Evolutionary conservation across 768 basidiomycete genomes (phyloP), one percentile per base, ranked within the genome.

Genomic region (Suillus placidus): DNA sequence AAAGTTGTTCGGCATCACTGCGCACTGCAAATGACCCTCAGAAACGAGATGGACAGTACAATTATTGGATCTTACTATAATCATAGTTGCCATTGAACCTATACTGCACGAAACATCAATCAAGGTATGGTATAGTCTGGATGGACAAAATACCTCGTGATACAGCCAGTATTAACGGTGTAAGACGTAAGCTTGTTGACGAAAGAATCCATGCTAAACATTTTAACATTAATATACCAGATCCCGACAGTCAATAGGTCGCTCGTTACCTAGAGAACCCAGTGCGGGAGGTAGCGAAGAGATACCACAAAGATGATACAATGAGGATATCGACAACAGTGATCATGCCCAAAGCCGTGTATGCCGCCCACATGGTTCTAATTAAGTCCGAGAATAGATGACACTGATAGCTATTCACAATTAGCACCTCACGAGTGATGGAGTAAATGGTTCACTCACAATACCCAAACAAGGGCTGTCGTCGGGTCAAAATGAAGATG

Each of bases 1-100:
- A 20, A 47, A 61, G 23, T 45, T 61, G 40, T 42, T 26, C 7
- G 60, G 60, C 42, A 47, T 47, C 40, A n/a, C 23, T 47, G 60
- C 60, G 40, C 42, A 61, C 60, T 61, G 60, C 9, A 30, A 26
- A 20, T 20, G 9, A 30, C 10, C 5, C 18, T 37, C 60, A 61
- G 37, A 40, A 6, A 42, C 26, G 16, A 30, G 9, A 3, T 20
- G 8, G 8, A 43, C 9, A 30, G 16, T 23, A 8, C 10, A 9
- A 20, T 23, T 30, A 40, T 32, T 34, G 42, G n/a, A 30, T 14
- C 40, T 61, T 45, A 61, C 60, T 3, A 14, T 61, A 30, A 61
- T 47, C 9, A 61, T 18, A 40, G 18, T 45, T 32, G n/a, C 45
- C 35, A 61, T 3, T 20, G 60, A 61, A 61, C 60, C 35, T 42